Conservation (phyloP, 2,329 filamentous ascomycete genomes). For the Chrysoporthe deuterocubensis region DNA sequence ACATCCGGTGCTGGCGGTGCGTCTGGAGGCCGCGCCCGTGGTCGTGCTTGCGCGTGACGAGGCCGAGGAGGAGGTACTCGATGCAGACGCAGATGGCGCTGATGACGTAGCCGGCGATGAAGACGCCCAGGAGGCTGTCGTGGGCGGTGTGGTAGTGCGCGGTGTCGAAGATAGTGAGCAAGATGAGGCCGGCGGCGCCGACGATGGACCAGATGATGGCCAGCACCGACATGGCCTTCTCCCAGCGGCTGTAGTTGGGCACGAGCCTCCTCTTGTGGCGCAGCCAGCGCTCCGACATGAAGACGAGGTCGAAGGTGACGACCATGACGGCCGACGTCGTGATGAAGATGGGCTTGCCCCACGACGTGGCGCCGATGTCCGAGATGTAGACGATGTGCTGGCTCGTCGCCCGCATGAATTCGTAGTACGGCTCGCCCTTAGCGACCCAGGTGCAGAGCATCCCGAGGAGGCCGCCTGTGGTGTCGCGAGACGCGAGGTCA, state of each 20-base stretch:
- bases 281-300: conserved; percentile 78
- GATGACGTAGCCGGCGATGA: conserved; percentile 80
- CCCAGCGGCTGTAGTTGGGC: conserved; percentile 63
- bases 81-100: conserved; percentile 82
- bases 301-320: conserved; percentile 76
- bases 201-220: conserved; percentile 68
- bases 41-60: conserved; percentile 41
- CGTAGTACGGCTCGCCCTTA: conserved; percentile 46
- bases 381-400: conserved; percentile 70
- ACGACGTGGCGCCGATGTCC: conserved; percentile 57
- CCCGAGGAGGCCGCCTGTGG: conserved; percentile 18
- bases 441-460: conserved; percentile 20
- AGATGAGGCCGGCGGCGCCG: conserved; percentile 76
- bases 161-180: conserved; percentile 82
- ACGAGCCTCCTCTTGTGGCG: conserved; percentile 76
- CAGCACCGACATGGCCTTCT: conserved; percentile 62
- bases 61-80: conserved; percentile 55
- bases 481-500: background rate
- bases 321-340: conserved; percentile 69
- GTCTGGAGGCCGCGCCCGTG: conserved; percentile 73
- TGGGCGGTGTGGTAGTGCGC: conserved; percentile 66
- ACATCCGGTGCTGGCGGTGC: conserved; percentile 72
- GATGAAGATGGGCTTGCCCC: conserved; percentile 76
- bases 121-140: conserved; percentile 73
- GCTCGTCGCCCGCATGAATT: conserved; percentile 53